Base-by-base conservation (phyloP, 2,329 filamentous ascomycete species). In the Chalara sp. region DNA sequence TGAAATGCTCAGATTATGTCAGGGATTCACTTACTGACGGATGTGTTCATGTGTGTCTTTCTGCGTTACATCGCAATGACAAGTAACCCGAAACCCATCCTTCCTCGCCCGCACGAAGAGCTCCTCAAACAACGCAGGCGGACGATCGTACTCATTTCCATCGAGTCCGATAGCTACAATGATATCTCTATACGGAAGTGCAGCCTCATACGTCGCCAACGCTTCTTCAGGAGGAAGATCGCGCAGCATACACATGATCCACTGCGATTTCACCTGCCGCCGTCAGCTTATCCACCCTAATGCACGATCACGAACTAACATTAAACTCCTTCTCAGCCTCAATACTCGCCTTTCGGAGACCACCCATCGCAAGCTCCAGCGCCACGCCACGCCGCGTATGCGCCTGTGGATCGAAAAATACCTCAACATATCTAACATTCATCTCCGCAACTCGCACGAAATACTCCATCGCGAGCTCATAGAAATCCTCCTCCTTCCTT, bases 211-310 rank as follows among this genome's bases (percentile, higher is more conserved):
- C 44, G 68, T 70, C 33, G 66, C 61, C 51, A 72, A 60, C 49
- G 78, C 79, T 11, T 80, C 76, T 1, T 70, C 65, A 4, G 81
- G 72, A 4, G 84, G 80, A 41, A 87, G 70, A 65, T 89, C 84
- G 28, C 84, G 76, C 55, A 89, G 70, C 59, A 89, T 81, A 64
- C 85, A 89, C 59, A 83, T 79, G 55, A 87, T 85, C 40, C 87
- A 70, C 55, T 78, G 72, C 43, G 79, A 79, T 6, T 53, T 55
- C 6, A 56, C 52, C 52, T 54, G 12, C 4, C 6, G 1, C 30
- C 30, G 42, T 44, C 42, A 44, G 42, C 10, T 39, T 13, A 39
- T 39, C 10, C 13, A 39, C 35, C 10, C 10, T 39, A 39, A 13
- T 2, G 21, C 35, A 39, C 10, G 35, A 13, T 10, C 10, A 13